Percentiles rank a stretch among this genome's conserved stretches.
Conservation (phyloP, 2,329 filamentous ascomycete species). For the Thermothelomyces thermophilus region DNA sequence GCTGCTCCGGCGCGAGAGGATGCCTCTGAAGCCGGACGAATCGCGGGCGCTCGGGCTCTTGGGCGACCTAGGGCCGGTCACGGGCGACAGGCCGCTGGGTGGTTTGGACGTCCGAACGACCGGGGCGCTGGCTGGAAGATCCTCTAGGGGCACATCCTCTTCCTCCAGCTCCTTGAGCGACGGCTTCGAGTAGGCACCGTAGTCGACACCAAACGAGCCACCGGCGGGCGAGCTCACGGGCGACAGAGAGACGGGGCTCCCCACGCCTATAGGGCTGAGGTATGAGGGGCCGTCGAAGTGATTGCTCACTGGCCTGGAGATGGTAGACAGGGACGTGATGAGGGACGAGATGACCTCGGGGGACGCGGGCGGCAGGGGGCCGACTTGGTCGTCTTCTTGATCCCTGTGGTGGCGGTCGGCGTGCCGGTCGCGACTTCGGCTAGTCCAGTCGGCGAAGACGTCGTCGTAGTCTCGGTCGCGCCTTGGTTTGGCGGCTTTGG, state of each 20-base stretch:
- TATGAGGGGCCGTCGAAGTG: constrained; percentile 55
- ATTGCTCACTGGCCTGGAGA: constrained; percentile 58
- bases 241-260: constrained; percentile 28
- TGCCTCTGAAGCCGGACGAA: constrained; percentile 46
- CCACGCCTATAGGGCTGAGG: constrained; percentile 20
- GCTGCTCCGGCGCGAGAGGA: constrained; percentile 43
- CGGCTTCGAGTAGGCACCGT: constrained; percentile 56
- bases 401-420: constrained; percentile 21
- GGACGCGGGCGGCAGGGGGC: constrained; percentile 40
- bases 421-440: constrained; percentile 21
- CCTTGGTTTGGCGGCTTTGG: constrained; percentile 15
- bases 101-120: constrained; percentile 76
- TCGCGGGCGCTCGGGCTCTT: constrained; percentile 38
- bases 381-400: constrained; percentile 17
- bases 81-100: constrained; percentile 65
- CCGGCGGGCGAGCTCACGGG: constrained; percentile 34
- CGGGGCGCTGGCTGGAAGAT: constrained; percentile 58
- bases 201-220: constrained; percentile 65
- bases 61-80: constrained; percentile 57
- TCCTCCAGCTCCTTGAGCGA: constrained; percentile 44
- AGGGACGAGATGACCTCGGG: constrained; percentile 64
- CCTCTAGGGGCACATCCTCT: constrained; percentile 46
- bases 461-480: constrained; percentile 20
- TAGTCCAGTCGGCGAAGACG: constrained; percentile 24
- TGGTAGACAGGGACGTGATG: constrained; percentile 65